Evolutionary conservation across 2,329 filamentous ascomycete species (phyloP).

Genomic region (Paecilomyces sp.): DNA sequence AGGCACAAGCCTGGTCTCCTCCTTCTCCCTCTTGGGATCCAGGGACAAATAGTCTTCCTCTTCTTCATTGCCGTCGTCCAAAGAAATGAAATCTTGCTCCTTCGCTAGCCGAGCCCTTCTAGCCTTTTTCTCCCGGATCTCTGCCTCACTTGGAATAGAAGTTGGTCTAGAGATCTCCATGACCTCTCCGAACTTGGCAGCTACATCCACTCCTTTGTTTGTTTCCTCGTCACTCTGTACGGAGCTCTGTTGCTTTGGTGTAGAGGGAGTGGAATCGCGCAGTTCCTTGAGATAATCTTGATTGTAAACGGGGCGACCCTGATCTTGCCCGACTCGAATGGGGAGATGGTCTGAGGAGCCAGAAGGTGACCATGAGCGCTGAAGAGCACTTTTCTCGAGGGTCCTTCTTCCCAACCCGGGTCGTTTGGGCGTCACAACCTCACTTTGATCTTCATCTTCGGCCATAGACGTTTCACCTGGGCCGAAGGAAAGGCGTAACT

Average conservation of each 20-base stretch:
- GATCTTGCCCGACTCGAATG: slow-evolving; percentile 53
- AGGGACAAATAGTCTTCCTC: slow-evolving; percentile 40
- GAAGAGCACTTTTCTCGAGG: slow-evolving; percentile 58
- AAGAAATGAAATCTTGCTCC: slow-evolving; percentile 49
- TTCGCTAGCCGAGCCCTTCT: slow-evolving; percentile 73
- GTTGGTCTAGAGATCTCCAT: slow-evolving; percentile 25
- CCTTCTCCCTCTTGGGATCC: slow-evolving; percentile 52
- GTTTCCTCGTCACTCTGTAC: slow-evolving; percentile 34
- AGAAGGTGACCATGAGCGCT: slow-evolving; percentile 46
- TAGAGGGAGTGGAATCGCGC: slow-evolving; percentile 76
- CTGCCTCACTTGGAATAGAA: slow-evolving; percentile 68
- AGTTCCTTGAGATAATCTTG: slow-evolving; percentile 81
- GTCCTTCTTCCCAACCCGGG: slow-evolving; percentile 56
- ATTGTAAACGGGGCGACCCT: slow-evolving; percentile 72
- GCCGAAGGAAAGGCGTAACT: slow-evolving; percentile 71
- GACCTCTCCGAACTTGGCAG: slow-evolving; percentile 42
- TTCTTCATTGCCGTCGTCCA: slow-evolving; percentile 24
- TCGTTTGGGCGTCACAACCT: slow-evolving; percentile 53
- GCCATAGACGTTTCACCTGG: slow-evolving; percentile 49
- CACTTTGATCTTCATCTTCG: slow-evolving; percentile 47
- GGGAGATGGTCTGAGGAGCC: slow-evolving; percentile 48
- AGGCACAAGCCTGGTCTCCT: slow-evolving; percentile 65
- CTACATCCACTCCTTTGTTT: slow-evolving; percentile 48
- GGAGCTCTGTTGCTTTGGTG: slow-evolving; percentile 53
- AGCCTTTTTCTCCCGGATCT: slow-evolving; percentile 87